These are phyloP conservation scores for Suillus sp. DNA, from an alignment of 768 basidiomycete species.

Conservation along the genomic window DNA sequence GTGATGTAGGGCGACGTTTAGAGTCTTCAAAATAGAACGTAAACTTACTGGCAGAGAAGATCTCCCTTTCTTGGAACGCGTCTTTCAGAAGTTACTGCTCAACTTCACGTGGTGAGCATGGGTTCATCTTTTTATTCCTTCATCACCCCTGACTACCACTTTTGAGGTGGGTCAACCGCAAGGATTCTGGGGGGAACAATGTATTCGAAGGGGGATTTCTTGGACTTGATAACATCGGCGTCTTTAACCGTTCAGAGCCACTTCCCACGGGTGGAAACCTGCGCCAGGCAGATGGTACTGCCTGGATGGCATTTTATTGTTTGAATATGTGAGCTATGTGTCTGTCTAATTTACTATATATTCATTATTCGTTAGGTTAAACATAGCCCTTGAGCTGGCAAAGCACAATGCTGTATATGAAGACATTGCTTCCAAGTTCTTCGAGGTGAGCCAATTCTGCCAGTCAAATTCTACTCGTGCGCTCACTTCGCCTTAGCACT, in stretches of 20 bases:
- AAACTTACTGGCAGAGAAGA: slow-evolving; percentile 93
- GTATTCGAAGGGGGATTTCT: slow-evolving; percentile 99
- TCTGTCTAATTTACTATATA: slow-evolving; percentile 11
- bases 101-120: slow-evolving; percentile 89
- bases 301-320: slow-evolving; percentile 99
- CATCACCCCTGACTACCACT: slow-evolving; percentile 9
- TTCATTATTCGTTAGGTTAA: slow-evolving; percentile 59
- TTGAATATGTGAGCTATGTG: slow-evolving; percentile 76
- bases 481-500: slow-evolving; percentile 60
- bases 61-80: slow-evolving; percentile 89
- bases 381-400: slow-evolving; percentile 95
- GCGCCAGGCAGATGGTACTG: slow-evolving; percentile 97
- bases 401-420: slow-evolving; percentile 98
- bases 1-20: slow-evolving; percentile 83
- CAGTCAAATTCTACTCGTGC: slow-evolving; percentile 12
- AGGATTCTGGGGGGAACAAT: slow-evolving; percentile 92
- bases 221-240: slow-evolving; percentile 96
- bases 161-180: slow-evolving; percentile 95
- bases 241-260: slow-evolving; percentile 97
- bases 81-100: slow-evolving; percentile 95
- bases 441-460: slow-evolving; percentile 55
- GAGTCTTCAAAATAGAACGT: slow-evolving; percentile 98
- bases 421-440: slow-evolving; percentile 98
- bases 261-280: slow-evolving; percentile 92
- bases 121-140: neutral